Evolutionary conservation across 2,329 filamentous ascomycete genomes (phyloP).

Genomic region (Paecilomyces sp.): DNA sequence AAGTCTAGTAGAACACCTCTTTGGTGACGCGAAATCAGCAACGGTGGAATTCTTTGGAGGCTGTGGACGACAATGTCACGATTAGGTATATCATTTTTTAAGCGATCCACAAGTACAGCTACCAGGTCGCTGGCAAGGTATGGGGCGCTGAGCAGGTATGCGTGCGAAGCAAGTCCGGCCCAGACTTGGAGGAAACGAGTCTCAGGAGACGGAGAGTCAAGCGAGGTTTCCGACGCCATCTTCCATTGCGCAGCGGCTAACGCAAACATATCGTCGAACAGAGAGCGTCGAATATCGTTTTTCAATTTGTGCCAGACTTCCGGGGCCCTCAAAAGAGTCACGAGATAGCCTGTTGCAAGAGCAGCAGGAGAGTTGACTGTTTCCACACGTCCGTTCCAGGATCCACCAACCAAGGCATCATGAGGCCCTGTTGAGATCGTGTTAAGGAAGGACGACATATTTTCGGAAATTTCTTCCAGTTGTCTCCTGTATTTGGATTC

Average conservation of each 20-base stretch:
- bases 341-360: constrained; percentile 27
- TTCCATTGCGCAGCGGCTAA: constrained; percentile 20
- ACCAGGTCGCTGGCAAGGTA: constrained; percentile 26
- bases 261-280: constrained; percentile 26
- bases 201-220: constrained; percentile 19
- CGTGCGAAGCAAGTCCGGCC: constrained; percentile 30
- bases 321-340: constrained; percentile 24
- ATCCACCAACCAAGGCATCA: constrained; percentile 16
- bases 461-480: constrained; percentile 16
- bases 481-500: constrained; percentile 10
- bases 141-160: constrained; percentile 29
- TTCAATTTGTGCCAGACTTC: constrained; percentile 21
- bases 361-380: constrained; percentile 21
- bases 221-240: constrained; percentile 12
- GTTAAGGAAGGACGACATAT: constrained; percentile 17
- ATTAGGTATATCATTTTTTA: constrained; percentile 22
- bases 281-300: constrained; percentile 20
- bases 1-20: constrained; percentile 26
- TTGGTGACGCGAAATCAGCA: constrained; percentile 30
- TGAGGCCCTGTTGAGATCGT: constrained; percentile 12
- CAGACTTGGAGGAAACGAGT: constrained; percentile 30
- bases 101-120: constrained; percentile 22
- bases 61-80: constrained; percentile 25
- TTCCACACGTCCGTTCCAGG: constrained; percentile 33
- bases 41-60: constrained; percentile 28